Percentiles rank a stretch among this genome's conserved stretches.
Evolutionary conservation across 2,329 filamentous ascomycete species (phyloP).

Genomic region (Drechslerella dactyloides): DNA sequence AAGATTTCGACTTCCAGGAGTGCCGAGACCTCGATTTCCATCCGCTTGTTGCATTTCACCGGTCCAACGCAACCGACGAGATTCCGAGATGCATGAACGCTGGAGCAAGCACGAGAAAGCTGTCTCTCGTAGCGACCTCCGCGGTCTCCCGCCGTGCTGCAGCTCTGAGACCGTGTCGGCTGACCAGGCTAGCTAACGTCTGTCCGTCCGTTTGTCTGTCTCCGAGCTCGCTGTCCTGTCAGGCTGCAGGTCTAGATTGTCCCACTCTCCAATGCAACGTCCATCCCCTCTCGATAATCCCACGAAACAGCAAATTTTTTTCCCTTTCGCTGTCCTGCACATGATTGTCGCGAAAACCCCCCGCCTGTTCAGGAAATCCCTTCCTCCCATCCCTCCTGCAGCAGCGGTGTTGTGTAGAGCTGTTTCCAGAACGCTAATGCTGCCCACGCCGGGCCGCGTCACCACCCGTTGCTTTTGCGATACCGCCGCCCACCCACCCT

Average conservation of each 20-base stretch:
- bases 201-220: no score
- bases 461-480: slow-evolving; percentile 15
- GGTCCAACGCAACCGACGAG: background rate
- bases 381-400: background rate
- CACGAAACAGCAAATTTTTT: no score
- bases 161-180: no score
- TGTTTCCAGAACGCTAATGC: background rate
- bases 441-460: slow-evolving; percentile 31
- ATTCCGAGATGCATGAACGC: background rate
- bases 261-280: no score
- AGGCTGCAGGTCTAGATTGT: no score
- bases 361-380: slow-evolving; percentile 4
- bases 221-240: no score
- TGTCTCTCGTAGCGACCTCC: no score
- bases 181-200: no score
- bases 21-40: background rate
- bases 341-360: slow-evolving; percentile 5
- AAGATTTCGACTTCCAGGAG: background rate
- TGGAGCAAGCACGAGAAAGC: no score
- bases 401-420: background rate
- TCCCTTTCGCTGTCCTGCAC: background rate
- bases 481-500: background rate
- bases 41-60: slow-evolving; percentile 3
- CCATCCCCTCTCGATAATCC: no score
- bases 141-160: no score